Percentiles rank a stretch among this genome's conserved stretches.
Conservation (phyloP, 139 green algal genomes). For the Auxenochlorella protothecoides region DNA sequence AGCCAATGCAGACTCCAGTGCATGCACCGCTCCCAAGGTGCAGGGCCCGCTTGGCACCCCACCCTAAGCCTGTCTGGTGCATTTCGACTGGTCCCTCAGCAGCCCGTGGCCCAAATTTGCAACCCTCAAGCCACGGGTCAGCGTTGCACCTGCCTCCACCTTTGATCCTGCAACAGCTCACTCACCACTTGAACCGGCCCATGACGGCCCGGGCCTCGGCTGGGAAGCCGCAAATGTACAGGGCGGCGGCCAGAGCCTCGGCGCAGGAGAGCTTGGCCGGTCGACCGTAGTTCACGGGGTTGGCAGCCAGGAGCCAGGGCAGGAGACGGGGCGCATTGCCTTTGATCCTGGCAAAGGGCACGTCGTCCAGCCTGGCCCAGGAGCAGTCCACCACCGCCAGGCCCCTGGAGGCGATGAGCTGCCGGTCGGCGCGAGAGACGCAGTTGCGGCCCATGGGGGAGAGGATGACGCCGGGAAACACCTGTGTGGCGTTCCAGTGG, state of each 20-base stretch:
- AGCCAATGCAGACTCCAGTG: neutral
- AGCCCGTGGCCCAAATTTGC: too few relatives aligned
- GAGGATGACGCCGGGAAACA: conserved; percentile 77
- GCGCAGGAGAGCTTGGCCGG: conserved; percentile 94
- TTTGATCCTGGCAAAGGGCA: conserved; percentile 82
- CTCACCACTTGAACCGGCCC: conserved; percentile 77
- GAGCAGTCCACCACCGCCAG: conserved; percentile 98
- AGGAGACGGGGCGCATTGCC: conserved; percentile 71
- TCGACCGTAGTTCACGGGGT: conserved; percentile 92
- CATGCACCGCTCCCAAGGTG: too few relatives aligned
- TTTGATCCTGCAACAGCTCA: too few relatives aligned
- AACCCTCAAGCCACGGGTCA: too few relatives aligned
- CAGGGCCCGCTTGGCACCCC: too few relatives aligned
- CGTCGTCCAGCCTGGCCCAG: conserved; percentile 91
- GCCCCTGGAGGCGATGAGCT: conserved; percentile 65
- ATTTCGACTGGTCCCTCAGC: too few relatives aligned
- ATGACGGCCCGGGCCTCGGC: conserved; percentile 50
- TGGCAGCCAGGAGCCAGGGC: conserved; percentile 92
- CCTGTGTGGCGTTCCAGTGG: neutral
- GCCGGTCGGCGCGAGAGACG: conserved; percentile 68
- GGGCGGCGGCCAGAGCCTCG: conserved; percentile 77
- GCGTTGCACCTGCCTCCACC: too few relatives aligned
- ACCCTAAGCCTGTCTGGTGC: too few relatives aligned
- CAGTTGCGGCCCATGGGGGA: conserved; percentile 47
- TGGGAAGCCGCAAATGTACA: conserved; percentile 73